These are phyloP conservation scores for Boletus pseudopeckii DNA, from an alignment of 768 basidiomycete species.

Conservation along the genomic window DNA sequence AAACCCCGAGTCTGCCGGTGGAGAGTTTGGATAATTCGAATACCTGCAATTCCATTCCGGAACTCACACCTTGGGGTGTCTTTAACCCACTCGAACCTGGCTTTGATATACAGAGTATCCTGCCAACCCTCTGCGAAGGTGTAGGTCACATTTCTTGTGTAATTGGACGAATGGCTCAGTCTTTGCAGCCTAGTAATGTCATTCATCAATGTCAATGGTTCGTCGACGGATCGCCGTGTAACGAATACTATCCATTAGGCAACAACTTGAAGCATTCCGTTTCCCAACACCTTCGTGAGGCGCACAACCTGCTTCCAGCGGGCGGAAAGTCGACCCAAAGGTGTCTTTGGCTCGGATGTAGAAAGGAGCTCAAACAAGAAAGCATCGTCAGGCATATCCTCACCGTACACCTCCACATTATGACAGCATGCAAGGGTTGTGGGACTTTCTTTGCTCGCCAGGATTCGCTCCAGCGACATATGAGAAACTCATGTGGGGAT, in stretches of 20 bases:
- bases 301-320: conserved; percentile 4
- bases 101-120: not conserved
- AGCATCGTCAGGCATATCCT: conserved; percentile 25
- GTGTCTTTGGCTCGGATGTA: conserved; percentile 22
- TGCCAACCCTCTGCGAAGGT: not conserved
- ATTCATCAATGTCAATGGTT: conserved; percentile 6
- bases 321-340: not conserved
- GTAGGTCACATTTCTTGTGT: not conserved
- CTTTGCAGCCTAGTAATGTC: not conserved
- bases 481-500: conserved; percentile 16
- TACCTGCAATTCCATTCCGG: not conserved
- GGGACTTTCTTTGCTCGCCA: conserved; percentile 24
- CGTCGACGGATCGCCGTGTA: conserved; percentile 8
- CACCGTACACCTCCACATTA: conserved; percentile 19
- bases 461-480: conserved; percentile 27
- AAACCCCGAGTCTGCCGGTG: not conserved
- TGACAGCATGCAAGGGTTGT: conserved; percentile 12
- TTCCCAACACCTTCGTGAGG: conserved; percentile 4
- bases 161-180: not conserved
- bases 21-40: not conserved
- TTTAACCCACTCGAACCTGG: not conserved
- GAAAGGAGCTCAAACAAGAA: conserved; percentile 23
- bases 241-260: not conserved
- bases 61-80: not conserved
- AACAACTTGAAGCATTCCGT: conserved; percentile 14